Conservation (phyloP, 1,284 basidiomycete genomes). For the Boletus smithii region DNA sequence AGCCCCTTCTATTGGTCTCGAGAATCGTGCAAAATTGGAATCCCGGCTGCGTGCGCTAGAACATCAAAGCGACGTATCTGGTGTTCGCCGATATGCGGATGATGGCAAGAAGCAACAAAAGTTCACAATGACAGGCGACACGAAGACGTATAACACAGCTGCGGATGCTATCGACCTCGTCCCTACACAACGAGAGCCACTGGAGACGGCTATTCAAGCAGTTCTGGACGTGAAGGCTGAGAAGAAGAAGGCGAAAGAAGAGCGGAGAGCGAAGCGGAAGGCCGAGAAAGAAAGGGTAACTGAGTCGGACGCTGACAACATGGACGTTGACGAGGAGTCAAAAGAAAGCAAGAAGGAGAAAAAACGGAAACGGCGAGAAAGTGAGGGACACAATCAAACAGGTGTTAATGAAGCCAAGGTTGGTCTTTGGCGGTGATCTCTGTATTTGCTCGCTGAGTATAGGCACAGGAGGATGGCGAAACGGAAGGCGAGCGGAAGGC, state of each 20-base stretch:
- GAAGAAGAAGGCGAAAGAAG: conserved; percentile 76
- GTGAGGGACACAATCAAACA: conserved; percentile 39
- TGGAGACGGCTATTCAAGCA: conserved; percentile 61
- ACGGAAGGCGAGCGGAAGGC: conserved; percentile 74
- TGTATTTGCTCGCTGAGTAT: conserved; percentile 9
- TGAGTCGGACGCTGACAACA: conserved; percentile 42
- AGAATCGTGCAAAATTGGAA: conserved; percentile 94
- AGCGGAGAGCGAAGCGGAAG: conserved; percentile 63
- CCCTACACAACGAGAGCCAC: conserved; percentile 77
- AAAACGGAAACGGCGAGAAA: conserved; percentile 70
- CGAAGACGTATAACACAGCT: conserved; percentile 78
- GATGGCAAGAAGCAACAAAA: conserved; percentile 67
- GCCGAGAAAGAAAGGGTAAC: conserved; percentile 56
- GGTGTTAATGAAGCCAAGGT: conserved; percentile 43
- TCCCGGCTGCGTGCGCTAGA: conserved; percentile 89
- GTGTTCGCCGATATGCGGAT: conserved; percentile 61
- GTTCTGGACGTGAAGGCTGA: conserved; percentile 77
- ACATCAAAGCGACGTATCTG: conserved; percentile 69
- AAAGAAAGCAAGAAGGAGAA: conserved; percentile 60
- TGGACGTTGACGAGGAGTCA: conserved; percentile 45
- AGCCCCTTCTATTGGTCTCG: conserved; percentile 85
- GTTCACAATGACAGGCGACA: conserved; percentile 76
- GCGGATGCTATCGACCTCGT: conserved; percentile 78
- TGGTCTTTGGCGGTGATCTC: conserved; percentile 17
- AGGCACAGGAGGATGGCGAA: conserved; percentile 43